Base-by-base conservation (phyloP, 2,329 filamentous ascomycete genomes). In the Pseudonectria buxi region DNA sequence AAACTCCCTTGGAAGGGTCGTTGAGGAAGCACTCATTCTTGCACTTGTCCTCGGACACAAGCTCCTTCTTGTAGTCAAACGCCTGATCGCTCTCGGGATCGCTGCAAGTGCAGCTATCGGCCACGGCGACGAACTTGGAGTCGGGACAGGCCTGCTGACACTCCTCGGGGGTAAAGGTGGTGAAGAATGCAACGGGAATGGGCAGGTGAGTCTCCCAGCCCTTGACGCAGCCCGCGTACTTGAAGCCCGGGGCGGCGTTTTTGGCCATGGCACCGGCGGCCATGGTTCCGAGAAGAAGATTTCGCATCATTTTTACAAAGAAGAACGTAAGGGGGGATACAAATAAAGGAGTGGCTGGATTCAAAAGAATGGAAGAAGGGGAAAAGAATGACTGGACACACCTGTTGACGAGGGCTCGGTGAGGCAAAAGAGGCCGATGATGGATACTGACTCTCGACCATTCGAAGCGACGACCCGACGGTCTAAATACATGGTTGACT, bases 221-320 rank as follows among this genome's bases (percentile, higher is more conserved):
- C 22, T 49, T 28, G 30, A 53, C 47, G 47, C 57, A 60, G 37
- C 55, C 57, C 35, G 56, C 33, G 37, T 54, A 57, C 28, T 49
- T 33, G 37, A 46, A 53, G 10, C 41, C 38, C 14, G 36, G 7
- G 33, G 39, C 15, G 30, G 49, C 37, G 26, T 43, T 28, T 26
- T 50, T 44, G n/a, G 53, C 50, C 11, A 44, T 28, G 33, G 44
- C 42, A 26, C 43, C 29, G 36, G 42, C 36, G 22, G 48, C 51
- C 32, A 61, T 25, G n/a, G 61, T 37, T 43, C 34, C 25, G 25
- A 35, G 28, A 7, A 22, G 5, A 5, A 15, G 7, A 22, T 5
- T 6, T 22, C 18, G 18, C 18, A 22, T 22, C 18, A 22, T 22
- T 9, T 22, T 22, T 5, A 22, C 5, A 22, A 9, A 22, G 9